Evolutionary conservation across 495 filamentous ascomycete species (phyloP), one percentile per base, ranked within the genome.

Genomic region (Xylaria scruposa): DNA sequence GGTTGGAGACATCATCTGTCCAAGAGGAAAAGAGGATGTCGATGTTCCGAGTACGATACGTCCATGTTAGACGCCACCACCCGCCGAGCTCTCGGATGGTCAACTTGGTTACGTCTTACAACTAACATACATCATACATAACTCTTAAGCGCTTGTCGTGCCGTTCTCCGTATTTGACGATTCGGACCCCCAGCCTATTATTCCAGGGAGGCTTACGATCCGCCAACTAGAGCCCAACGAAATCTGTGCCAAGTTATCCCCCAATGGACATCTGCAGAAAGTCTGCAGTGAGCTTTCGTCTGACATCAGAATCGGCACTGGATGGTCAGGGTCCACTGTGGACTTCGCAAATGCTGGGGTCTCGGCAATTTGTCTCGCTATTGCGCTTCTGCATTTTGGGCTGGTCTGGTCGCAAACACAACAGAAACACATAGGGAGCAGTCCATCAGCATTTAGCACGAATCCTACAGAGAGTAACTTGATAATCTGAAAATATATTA

Each of bases 301-400:
- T 68, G 67, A 68, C 67, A 68, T 68, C 67, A 68, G 67, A 68
- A 36, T 12, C 67, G 67, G 67, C 67, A 58, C n/a, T 60, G 53
- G 67, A 54, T 24, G 36, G 38, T 21, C 53, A 60, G 53, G 67
- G 67, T 47, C 67, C 67, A 60, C 53, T 67, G 33, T 67, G 49
- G 65, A 17, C 65, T 67, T 40, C 47, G 17, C 49, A 40, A 67
- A 67, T 40, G 49, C 65, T 67, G 65, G 65, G 65, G 65, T 67
- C 26, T 67, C 65, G 65, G 65, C 65, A 67, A 67, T 67, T 67
- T 67, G 21, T 24, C 19, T 67, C 42, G 64, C 40, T 44, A 31
- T 33, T n/a, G 46, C 26, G 46, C 38, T 53, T 67, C 63, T 67
- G 63, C 46, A 19, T 53, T 36, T 38, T 49, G 59, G 36, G 24